Base-by-base conservation (phyloP, 73 alveolate species). In the Paramecium sexaurelia region DNA sequence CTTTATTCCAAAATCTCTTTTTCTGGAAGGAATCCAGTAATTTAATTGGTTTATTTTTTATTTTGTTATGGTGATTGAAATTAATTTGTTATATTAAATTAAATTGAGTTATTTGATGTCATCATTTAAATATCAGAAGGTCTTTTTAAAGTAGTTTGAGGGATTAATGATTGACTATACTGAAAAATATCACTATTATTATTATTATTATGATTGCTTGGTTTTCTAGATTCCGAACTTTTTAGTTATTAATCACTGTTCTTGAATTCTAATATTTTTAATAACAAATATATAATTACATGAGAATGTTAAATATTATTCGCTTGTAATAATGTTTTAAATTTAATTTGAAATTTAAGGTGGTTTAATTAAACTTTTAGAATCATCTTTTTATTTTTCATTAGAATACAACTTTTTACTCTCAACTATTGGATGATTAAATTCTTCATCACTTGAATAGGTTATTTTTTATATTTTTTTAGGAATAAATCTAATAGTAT, bases 211-310 rank as follows among this genome's bases (percentile, higher is more conserved):
- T 51, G 67, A n/a, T 51, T 6, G 32, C 29, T 51, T 7, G 90
- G 90, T 24, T 45, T 78, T 43, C 90, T 78, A 8, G 90, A 39
- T 78, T 78, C 90, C 0, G 90, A 78, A 24, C 47, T 39, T 45
- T 78, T 39, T 0, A 78, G 73, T 45, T 22, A 78, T 43, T 71
- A 36, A 33, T 39, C 73, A 19, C 15, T 78, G 5, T 7, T n/a
- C 13, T 78, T 78, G 22, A 78, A 41, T 78, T 37, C 71, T 78
- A 33, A 3, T 13, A 26, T 41, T 47, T 51, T 15, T 51, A 51
- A 10, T 9, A 35, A 35, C 9, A 7, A 33, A 15, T 17, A 73
- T 36, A 17, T 22, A 35, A 35, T 4, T 61, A 73, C 87, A 36
- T 73, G 90, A 78, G 13, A 78, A 39, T 2, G 75, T 78, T 45